These are phyloP conservation scores for Canavalia gladiata DNA, from an alignment of 306 rosid genomes.

Conservation along the genomic window DNA sequence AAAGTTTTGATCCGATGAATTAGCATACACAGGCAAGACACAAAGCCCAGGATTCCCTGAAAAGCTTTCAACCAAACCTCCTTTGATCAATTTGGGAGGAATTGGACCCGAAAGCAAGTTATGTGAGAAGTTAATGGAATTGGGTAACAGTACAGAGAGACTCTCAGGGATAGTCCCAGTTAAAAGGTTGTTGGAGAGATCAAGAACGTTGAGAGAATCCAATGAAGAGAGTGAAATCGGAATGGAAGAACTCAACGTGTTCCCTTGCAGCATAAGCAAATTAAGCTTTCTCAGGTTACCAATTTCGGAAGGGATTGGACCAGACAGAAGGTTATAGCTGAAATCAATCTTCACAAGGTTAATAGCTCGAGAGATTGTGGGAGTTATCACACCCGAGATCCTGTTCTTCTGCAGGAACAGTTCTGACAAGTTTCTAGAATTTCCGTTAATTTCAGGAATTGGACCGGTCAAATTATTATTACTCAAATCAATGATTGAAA, in stretches of 20 bases:
- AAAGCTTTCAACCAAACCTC: conserved; percentile 90
- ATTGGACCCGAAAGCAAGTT: conserved; percentile 87
- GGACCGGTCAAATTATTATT: conserved; percentile 73
- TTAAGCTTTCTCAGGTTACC: conserved; percentile 78
- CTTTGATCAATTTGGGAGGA: conserved; percentile 77
- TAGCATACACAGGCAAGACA: conserved; percentile 55
- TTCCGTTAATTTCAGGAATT: conserved; percentile 62
- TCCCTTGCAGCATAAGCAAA: conserved; percentile 80
- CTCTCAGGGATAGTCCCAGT: conserved; percentile 91
- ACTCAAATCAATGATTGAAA: conserved; percentile 81
- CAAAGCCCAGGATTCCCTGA: conserved; percentile 86
- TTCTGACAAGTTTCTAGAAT: conserved; percentile 81
- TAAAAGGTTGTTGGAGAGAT: conserved; percentile 81
- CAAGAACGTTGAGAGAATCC: conserved; percentile 87
- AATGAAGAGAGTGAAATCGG: conserved; percentile 76
- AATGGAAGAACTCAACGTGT: conserved; percentile 76
- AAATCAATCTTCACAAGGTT: conserved; percentile 87
- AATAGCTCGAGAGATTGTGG: conserved; percentile 70
- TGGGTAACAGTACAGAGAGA: conserved; percentile 74
- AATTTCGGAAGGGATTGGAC: conserved; percentile 86
- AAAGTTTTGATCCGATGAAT: conserved; percentile 66
- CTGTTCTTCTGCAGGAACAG: conserved; percentile 79
- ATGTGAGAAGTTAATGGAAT: conserved; percentile 87
- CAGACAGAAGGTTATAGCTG: conserved; percentile 76
- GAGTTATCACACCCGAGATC: conserved; percentile 80